Percentiles rank a stretch among this genome's conserved stretches.
Conservation (phyloP, 2,329 filamentous ascomycete species). For the Fusarium torulosum region DNA sequence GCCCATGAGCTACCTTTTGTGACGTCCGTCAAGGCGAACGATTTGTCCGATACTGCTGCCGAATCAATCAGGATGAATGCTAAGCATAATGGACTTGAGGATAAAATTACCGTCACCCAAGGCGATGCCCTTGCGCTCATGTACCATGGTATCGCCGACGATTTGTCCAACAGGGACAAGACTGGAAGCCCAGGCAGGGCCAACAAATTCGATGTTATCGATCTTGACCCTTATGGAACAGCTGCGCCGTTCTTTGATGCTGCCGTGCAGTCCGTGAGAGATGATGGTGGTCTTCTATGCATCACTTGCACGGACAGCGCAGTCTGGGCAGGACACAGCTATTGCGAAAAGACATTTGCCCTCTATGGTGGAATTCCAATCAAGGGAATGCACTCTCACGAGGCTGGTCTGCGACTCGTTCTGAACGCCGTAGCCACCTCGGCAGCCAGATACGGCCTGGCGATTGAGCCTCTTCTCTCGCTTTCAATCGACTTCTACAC, state of each 20-base stretch:
- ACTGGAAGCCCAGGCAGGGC: slow-evolving; percentile 55
- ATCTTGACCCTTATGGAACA: slow-evolving; percentile 95
- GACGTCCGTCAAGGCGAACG: slow-evolving; percentile 88
- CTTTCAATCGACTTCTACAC: slow-evolving; percentile 97
- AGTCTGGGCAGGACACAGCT: slow-evolving; percentile 94
- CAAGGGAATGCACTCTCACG: slow-evolving; percentile 88
- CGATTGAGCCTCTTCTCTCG: slow-evolving; percentile 90
- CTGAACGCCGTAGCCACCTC: slow-evolving; percentile 83
- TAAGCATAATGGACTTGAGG: slow-evolving; percentile 80
- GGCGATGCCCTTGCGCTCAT: slow-evolving; percentile 92
- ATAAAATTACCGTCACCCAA: slow-evolving; percentile 78
- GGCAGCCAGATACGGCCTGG: slow-evolving; percentile 85
- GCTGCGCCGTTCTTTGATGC: slow-evolving; percentile 93
- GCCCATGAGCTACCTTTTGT: slow-evolving; percentile 89
- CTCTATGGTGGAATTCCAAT: slow-evolving; percentile 92
- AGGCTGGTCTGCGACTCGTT: slow-evolving; percentile 88
- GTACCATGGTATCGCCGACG: slow-evolving; percentile 77
- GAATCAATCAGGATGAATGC: slow-evolving; percentile 87
- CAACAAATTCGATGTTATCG: slow-evolving; percentile 88
- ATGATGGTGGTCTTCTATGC: slow-evolving; percentile 90
- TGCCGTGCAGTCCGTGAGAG: slow-evolving; percentile 83
- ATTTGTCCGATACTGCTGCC: slow-evolving; percentile 82
- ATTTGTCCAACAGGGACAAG: slow-evolving; percentile 59
- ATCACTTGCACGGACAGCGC: slow-evolving; percentile 97
- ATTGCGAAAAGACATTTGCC: slow-evolving; percentile 92